Evolutionary conservation across 2,329 filamentous ascomycete genomes (phyloP).

Genomic region (Lecanoromycetidae sp.): DNA sequence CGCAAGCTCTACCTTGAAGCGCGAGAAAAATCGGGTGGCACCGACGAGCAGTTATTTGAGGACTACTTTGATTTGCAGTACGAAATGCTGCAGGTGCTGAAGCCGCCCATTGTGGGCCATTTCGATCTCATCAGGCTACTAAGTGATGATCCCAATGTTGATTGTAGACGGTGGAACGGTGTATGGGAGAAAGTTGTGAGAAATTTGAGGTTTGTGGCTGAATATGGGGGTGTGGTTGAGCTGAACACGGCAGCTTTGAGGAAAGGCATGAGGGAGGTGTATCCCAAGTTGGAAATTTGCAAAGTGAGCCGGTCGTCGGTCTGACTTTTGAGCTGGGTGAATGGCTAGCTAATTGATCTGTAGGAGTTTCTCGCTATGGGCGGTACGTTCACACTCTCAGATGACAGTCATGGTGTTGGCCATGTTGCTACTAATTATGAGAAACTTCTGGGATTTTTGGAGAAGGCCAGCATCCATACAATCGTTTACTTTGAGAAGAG

Average conservation of each 20-base stretch:
- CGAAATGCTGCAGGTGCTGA: constrained; percentile 61
- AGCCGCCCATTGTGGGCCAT: constrained; percentile 74
- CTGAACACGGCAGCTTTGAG: constrained; percentile 77
- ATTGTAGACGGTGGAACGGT: constrained; percentile 43
- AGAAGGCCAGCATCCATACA: constrained; percentile 31
- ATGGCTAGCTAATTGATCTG: not conserved
- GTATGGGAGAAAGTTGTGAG: constrained; percentile 66
- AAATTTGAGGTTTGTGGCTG: constrained; percentile 59
- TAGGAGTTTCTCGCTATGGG: constrained; percentile 60
- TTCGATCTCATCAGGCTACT: constrained; percentile 84
- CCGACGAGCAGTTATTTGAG: constrained; percentile 62
- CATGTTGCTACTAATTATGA: constrained; percentile 81
- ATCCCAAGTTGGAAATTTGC: constrained; percentile 68
- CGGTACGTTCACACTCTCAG: constrained; percentile 79
- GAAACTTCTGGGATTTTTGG: constrained; percentile 57
- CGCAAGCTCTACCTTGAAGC: constrained; percentile 52
- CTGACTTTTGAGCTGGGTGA: constrained; percentile 6
- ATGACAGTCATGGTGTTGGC: constrained; percentile 82
- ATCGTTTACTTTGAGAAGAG: constrained; percentile 10
- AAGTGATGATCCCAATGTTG: constrained; percentile 54
- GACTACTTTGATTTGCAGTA: constrained; percentile 82
- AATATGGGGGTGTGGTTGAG: constrained; percentile 74
- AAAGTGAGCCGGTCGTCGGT: constrained; percentile 39
- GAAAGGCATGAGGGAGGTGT: constrained; percentile 84
- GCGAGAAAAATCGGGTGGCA: constrained; percentile 34